Evolutionary conservation across 164 flowering plant genomes (phyloP).

Genomic region (Chimonanthus praecox): DNA sequence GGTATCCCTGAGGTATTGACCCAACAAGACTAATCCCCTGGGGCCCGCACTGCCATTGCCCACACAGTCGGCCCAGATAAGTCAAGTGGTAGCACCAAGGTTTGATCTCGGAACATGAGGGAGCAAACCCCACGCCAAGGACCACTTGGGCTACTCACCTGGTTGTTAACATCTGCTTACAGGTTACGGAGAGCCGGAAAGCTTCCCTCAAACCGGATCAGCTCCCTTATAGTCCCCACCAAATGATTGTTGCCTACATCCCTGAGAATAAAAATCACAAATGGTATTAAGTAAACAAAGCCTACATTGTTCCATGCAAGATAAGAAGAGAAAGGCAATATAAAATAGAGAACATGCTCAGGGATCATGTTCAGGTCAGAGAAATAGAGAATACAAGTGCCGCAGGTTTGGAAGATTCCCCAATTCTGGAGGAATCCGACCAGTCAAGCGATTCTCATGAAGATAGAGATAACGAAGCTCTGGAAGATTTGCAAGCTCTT

Average conservation of each 20-base stretch:
- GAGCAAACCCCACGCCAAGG: no score
- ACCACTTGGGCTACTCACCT: no score
- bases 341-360: background rate
- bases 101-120: no score
- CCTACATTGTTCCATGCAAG: background rate
- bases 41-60: no score
- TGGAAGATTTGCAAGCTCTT: conserved; percentile 88
- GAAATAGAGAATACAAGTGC: conserved; percentile 50
- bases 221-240: conserved; percentile 93
- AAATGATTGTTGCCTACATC: conserved; percentile 94
- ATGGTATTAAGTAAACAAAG: background rate
- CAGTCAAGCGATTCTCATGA: conserved; percentile 80
- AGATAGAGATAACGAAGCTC: conserved; percentile 87
- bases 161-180: conserved; percentile 38
- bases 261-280: conserved; percentile 26
- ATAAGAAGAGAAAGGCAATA: background rate
- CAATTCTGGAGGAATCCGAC: conserved; percentile 86
- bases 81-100: no score
- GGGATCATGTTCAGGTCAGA: background rate
- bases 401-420: conserved; percentile 73
- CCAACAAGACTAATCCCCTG: no score
- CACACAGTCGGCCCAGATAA: no score
- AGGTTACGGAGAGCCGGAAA: conserved; percentile 90
- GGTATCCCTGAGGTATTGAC: no score
- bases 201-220: conserved; percentile 79